Percentiles rank a stretch among this genome's conserved stretches.
phyloP scores from a whole-genome alignment of 129 eudicot species.

The Artemisia tridentata region DNA sequence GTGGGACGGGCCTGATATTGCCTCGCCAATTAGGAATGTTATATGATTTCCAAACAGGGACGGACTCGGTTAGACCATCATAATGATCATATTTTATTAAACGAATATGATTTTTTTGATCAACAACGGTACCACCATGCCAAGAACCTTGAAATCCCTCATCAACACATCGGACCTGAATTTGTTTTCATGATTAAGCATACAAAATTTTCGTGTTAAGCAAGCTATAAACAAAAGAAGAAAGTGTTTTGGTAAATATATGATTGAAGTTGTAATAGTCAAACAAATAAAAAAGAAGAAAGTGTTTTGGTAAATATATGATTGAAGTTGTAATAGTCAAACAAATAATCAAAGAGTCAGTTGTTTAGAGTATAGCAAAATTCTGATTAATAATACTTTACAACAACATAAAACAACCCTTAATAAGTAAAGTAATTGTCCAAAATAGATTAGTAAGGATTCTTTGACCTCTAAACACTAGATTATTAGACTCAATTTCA shows the following conservation, averaged over 20 bases:
- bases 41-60: background rate
- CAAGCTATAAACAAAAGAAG: constrained; percentile 6
- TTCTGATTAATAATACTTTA: too few relatives aligned
- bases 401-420: too few relatives aligned
- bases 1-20: constrained; percentile 54
- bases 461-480: too few relatives aligned
- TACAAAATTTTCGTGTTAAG: background rate
- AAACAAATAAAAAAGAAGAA: background rate
- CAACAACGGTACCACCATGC: constrained; percentile 46
- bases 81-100: constrained; percentile 33
- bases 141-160: constrained; percentile 69
- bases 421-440: too few relatives aligned
- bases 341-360: background rate
- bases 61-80: background rate
- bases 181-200: constrained; percentile 7
- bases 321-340: background rate
- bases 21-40: constrained; percentile 33
- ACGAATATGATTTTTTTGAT: constrained; percentile 22
- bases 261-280: background rate
- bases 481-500: too few relatives aligned
- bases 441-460: too few relatives aligned
- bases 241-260: background rate
- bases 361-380: background rate
- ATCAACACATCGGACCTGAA: constrained; percentile 61
- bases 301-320: background rate